Base-by-base conservation (phyloP, 2,329 filamentous ascomycete species). In the Coniochaeta ligniaria region DNA sequence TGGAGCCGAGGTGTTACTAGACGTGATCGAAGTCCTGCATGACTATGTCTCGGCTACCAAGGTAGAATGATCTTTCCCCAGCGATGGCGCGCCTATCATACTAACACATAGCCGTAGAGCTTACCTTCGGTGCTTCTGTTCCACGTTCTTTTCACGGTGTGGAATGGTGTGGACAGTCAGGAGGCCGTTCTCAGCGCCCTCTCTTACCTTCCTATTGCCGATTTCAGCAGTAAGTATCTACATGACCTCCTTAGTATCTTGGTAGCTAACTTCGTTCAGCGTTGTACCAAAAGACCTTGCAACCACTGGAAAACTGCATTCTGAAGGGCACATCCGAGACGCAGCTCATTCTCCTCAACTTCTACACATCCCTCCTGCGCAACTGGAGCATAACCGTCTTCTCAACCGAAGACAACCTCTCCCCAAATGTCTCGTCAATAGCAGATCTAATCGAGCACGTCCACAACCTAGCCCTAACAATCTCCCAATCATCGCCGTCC, bases 301-400 rank as follows among this genome's bases (percentile, higher is more conserved):
- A 74, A 26, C 77, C 76, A 1, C 72, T 88, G 14, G 84, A 89
- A 66, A 71, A 72, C 0, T 76, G 75, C 24, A 67, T 85, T 1
- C 71, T 85, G 11, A 76, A 82, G 64, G 77, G 80, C 47, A 77
- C 76, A 0, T 61, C 78, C 0, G 68, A 76, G 6, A 84, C 86
- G 0, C 87, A 87, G 66, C 69, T 82, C 0, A 76, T 77, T 2
- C 75, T 96, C 2, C 78, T 95, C 2, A 72, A 72, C 1, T 86
- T 92, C 63, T 95, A 94, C 72, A 86, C 82, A 1, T 73, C 74
- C 12, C 75, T 96, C 6, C 79, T 94, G 54, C 81, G 79, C 12
- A 81, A 85, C 61, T 88, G 85, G 85, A 76, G 75, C 7, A 69
- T 76, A 11, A 63, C 72, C 3, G 71, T 86, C 52, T 72, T 76